Evolutionary conservation across 495 filamentous ascomycete species (phyloP).

Genomic region (Penicillium atrosanguineum): DNA sequence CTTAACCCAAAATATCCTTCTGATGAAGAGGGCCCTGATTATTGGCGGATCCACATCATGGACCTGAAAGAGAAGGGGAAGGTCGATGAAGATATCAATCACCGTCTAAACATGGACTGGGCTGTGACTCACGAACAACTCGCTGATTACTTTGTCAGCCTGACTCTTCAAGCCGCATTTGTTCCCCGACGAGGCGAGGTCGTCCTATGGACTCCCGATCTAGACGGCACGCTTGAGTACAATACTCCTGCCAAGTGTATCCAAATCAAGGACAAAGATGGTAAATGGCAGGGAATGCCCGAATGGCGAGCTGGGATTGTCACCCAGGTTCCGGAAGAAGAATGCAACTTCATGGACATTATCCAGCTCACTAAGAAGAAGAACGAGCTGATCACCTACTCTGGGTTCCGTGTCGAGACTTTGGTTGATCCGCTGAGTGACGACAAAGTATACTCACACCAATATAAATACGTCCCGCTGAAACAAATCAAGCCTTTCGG

Average conservation of each 20-base stretch:
- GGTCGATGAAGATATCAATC: conserved; percentile 44
- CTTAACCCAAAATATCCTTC: not conserved
- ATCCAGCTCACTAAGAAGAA: conserved; percentile 35
- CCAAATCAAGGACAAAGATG: conserved; percentile 31
- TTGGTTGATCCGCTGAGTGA: conserved; percentile 47
- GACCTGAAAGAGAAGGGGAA: conserved; percentile 40
- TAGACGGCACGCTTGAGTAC: conserved; percentile 38
- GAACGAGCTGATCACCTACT: conserved; percentile 39
- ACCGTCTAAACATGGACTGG: conserved; percentile 55
- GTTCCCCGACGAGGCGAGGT: conserved; percentile 56
- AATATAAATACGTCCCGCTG: conserved; percentile 54
- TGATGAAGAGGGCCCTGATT: conserved; percentile 52
- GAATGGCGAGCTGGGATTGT: conserved; percentile 58
- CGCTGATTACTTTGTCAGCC: conserved; percentile 28
- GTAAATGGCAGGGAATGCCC: conserved; percentile 33
- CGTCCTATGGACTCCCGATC: conserved; percentile 50
- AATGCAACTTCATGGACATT: conserved; percentile 44
- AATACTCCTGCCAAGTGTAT: conserved; percentile 27
- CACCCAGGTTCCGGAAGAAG: conserved; percentile 45
- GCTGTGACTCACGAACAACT: conserved; percentile 41
- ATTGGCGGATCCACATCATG: conserved; percentile 46
- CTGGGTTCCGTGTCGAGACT: conserved; percentile 59
- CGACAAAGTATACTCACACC: conserved; percentile 51
- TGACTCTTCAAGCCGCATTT: conserved; percentile 47
- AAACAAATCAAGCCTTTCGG: conserved; percentile 55